A percentile compares a stretch with the other conserved stretches of the same genome.
phyloP scores from a whole-genome alignment of 2,329 filamentous ascomycete genomes.

The Calonectria henricotiae region DNA sequence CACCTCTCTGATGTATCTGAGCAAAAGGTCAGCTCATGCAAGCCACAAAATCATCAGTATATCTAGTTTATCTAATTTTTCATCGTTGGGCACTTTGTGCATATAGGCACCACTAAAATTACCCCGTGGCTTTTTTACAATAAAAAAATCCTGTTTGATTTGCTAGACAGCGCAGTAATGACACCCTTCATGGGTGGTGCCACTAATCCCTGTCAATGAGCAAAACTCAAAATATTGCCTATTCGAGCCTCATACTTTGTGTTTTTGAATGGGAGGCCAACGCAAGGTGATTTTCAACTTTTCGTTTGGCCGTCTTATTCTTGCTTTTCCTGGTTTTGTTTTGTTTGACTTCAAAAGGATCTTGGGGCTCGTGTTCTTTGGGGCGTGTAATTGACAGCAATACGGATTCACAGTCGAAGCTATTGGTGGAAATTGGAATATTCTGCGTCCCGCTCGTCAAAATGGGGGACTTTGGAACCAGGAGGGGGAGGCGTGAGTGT shows the following conservation, averaged over 20 bases:
- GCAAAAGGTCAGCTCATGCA: not conserved
- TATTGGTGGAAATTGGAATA: conserved; percentile 24
- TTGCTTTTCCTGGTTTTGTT: not conserved
- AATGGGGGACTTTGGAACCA: not conserved
- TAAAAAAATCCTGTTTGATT: not conserved
- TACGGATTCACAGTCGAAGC: not conserved
- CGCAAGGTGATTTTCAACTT: not conserved
- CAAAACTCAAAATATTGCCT: conserved; percentile 15
- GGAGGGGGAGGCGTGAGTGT: not conserved
- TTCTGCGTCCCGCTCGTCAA: not conserved
- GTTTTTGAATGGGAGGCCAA: not conserved
- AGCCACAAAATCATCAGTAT: not conserved
- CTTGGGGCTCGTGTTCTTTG: not conserved
- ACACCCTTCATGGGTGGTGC: conserved; percentile 1
- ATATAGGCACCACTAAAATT: not conserved
- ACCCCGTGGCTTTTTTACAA: too few species aligned
- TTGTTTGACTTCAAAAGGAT: not conserved
- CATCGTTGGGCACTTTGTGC: not conserved
- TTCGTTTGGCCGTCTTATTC: not conserved
- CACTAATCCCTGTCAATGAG: conserved; percentile 27
- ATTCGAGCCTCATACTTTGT: not conserved
- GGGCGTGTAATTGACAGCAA: not conserved
- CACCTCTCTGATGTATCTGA: not conserved
- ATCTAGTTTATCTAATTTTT: not conserved
- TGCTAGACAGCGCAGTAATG: not conserved